Evolutionary conservation across 2,329 filamentous ascomycete genomes (phyloP).

Genomic region (Myriosclerotinia scirpicola): DNA sequence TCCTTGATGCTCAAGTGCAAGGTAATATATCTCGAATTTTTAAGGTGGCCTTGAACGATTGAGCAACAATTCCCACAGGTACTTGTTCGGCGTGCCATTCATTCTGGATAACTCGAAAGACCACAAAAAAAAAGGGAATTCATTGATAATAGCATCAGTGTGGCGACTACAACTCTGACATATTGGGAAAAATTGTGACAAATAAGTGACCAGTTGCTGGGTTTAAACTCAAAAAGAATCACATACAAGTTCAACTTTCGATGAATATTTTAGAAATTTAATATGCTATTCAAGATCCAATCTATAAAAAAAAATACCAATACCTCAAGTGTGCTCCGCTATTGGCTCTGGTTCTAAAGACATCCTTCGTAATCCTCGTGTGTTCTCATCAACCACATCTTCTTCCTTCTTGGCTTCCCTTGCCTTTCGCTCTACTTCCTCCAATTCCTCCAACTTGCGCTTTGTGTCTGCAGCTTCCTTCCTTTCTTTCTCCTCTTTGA

Average conservation of each 20-base stretch:
- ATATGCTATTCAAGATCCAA: background rate
- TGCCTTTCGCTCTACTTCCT: constrained; percentile 32
- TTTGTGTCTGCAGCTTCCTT: constrained; percentile 38
- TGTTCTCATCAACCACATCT: constrained; percentile 28
- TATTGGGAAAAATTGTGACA: background rate
- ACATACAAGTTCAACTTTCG: background rate
- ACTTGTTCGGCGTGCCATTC: no score
- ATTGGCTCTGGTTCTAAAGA: constrained; percentile 32
- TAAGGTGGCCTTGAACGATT: no score
- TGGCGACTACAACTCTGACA: background rate
- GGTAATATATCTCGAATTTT: no score
- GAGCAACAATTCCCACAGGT: no score
- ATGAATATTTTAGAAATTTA: background rate
- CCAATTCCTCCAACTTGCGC: constrained; percentile 35
- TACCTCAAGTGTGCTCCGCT: constrained; percentile 23
- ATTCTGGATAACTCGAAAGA: no score
- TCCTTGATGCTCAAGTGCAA: no score
- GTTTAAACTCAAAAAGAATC: background rate
- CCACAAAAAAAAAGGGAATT: no score
- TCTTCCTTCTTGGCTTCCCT: constrained; percentile 24
- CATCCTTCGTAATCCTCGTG: constrained; percentile 30
- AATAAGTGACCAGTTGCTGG: background rate
- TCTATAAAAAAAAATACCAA: background rate
- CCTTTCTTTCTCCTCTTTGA: constrained; percentile 36
- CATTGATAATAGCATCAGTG: no score